Evolutionary conservation across 192 early-diverging fungal genomes (phyloP).

Genomic region (Coemansia sp.): DNA sequence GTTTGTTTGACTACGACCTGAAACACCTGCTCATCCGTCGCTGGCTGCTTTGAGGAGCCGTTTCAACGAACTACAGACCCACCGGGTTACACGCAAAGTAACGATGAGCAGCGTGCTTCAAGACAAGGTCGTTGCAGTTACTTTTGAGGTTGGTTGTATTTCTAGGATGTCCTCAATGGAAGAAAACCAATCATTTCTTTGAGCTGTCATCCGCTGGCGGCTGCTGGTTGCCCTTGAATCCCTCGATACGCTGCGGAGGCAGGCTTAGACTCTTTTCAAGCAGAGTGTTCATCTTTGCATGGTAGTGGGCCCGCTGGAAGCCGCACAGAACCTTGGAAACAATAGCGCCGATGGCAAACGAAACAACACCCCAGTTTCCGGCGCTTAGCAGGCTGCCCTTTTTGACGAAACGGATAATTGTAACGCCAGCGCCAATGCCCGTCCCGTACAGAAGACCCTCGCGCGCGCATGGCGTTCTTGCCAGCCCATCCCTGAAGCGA

Average conservation of each 20-base stretch:
- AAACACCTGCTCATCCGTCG: too few species aligned
- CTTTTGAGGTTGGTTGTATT: too few species aligned
- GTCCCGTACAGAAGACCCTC: slow-evolving; percentile 51
- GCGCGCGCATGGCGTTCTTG: slow-evolving; percentile 41
- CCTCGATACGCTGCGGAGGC: slow-evolving; percentile 13
- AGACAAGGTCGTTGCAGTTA: too few species aligned
- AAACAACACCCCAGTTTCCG: slow-evolving; percentile 42
- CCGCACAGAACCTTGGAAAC: slow-evolving; percentile 40
- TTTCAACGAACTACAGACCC: too few species aligned
- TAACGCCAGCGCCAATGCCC: slow-evolving; percentile 25
- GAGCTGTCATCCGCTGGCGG: background rate
- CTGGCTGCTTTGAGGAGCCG: too few species aligned
- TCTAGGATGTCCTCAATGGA: background rate
- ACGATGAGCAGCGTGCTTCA: too few species aligned
- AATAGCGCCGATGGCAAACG: slow-evolving; percentile 32
- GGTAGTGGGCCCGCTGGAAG: slow-evolving; percentile 39
- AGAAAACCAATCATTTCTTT: background rate
- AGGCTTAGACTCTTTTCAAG: slow-evolving; percentile 22
- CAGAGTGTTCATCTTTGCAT: slow-evolving; percentile 33
- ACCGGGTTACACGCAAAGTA: too few species aligned
- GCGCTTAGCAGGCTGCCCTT: slow-evolving; percentile 29
- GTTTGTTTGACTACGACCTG: too few species aligned
- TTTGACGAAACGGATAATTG: slow-evolving; percentile 37
- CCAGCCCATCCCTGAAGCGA: slow-evolving; percentile 21
- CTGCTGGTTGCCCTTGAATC: slow-evolving; percentile 15